Base-by-base conservation (phyloP, 148 eudicot species). In the Nepenthes mirabilis region DNA sequence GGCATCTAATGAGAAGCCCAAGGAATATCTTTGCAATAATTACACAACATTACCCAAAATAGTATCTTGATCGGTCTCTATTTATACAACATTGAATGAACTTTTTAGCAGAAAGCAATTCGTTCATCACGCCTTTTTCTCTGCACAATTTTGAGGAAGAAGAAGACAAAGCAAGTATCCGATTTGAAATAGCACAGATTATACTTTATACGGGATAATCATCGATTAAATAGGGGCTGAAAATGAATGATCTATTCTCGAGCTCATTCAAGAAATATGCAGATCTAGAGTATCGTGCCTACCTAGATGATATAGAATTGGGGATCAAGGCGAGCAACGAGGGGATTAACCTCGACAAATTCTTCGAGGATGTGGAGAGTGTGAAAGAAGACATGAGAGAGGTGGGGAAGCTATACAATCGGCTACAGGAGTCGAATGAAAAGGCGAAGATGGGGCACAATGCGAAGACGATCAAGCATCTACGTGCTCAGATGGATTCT, bases 361-460 rank as follows among this genome's bases (percentile, higher is more conserved):
- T 85, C 64, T 75, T 73, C 47, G 64, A 63, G 45, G 91, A 85
- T 58, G 86, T 85, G 7, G 91, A 82, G 47, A 73, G 69, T 49
- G 82, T 82, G 5, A 79, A 85, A 62, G 72, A 56, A 2, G 87
- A 85, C 35, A 74, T 85, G 75, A 59, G 62, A 43, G 73, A 71
- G n/a, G 78, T 85, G 0, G 84, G 82, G 61, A 77, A 48, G 63
- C 73, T 82, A 9, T 62, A 79, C 64, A 71, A 57, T 68, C 56
- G 43, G 70, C 67, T 85, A 12, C 80, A 77, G 52, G 82, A 82
- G 32, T 65, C 67, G 6, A 82, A 79, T 9, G 87, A 85, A 14
- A 80, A 79, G 40, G 65, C 72, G 34, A 85, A 75, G 63, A 58
- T 43, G 9, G 79, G 71, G 1, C 79, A 82, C 50, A 77, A 69